A percentile compares a stretch with the other conserved stretches of the same genome.
Evolutionary conservation across 2,329 filamentous ascomycete genomes (phyloP).

Genomic region (Curvularia sp.): DNA sequence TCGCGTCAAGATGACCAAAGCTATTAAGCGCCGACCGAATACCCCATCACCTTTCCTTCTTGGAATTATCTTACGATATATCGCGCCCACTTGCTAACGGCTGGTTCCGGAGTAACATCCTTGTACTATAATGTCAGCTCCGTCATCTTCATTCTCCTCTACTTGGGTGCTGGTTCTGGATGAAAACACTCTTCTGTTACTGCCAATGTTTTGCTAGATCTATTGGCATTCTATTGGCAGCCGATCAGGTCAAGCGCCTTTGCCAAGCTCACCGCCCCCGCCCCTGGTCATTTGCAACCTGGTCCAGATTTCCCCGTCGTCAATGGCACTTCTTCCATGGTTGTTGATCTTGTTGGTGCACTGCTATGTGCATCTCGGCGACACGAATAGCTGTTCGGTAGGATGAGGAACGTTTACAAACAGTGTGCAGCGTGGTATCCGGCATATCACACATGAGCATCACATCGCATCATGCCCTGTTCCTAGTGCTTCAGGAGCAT

Average conservation of each 20-base stretch:
- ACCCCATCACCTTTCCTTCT: neutral
- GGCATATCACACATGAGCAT: neutral
- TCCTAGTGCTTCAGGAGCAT: neutral
- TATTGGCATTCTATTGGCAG: neutral
- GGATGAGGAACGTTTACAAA: neutral
- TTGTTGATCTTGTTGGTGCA: neutral
- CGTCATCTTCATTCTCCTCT: neutral
- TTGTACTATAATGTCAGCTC: slow-evolving; percentile 3
- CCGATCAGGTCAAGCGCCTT: neutral
- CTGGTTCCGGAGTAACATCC: slow-evolving; percentile 2
- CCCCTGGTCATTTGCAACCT: neutral
- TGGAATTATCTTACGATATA: slow-evolving; percentile 2
- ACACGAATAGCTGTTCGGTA: neutral
- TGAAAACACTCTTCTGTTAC: neutral
- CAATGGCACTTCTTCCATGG: neutral
- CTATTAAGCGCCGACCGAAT: neutral
- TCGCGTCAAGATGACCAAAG: slow-evolving; percentile 1
- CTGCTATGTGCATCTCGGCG: neutral
- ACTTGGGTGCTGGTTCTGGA: neutral
- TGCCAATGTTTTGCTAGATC: neutral
- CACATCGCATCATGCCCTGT: neutral
- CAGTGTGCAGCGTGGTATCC: neutral
- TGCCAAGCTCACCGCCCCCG: neutral
- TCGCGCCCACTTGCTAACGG: neutral
- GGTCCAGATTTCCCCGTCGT: neutral